These are phyloP conservation scores for Ustilago nuda DNA, from an alignment of 1,284 basidiomycete genomes.

Conservation along the genomic window DNA sequence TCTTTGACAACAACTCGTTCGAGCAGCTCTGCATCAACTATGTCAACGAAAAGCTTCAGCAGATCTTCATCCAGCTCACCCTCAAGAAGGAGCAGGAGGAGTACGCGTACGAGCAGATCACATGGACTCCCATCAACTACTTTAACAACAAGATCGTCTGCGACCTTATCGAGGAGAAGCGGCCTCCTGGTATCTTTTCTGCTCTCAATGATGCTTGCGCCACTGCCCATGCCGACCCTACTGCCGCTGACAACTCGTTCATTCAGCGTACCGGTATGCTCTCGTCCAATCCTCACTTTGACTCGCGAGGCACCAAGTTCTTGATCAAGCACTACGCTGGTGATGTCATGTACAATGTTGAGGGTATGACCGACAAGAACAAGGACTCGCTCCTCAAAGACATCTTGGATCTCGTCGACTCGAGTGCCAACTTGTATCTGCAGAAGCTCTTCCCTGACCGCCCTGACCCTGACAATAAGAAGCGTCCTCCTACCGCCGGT, in stretches of 20 bases:
- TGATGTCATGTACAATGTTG: conserved; percentile 96
- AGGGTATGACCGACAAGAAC: conserved; percentile 99
- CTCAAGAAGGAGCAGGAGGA: conserved; percentile 99
- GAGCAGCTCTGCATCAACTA: conserved; percentile 99
- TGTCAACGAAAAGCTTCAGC: conserved; percentile 97
- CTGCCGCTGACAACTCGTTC: conserved; percentile 97
- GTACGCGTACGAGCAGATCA: conserved; percentile 97
- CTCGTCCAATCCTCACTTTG: conserved; percentile 75
- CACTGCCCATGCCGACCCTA: conserved; percentile 95
- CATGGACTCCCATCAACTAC: conserved; percentile 94
- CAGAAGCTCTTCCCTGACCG: conserved; percentile 92
- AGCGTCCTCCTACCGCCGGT: conserved; percentile 95
- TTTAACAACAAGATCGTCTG: conserved; percentile 80
- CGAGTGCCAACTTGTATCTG: conserved; percentile 74
- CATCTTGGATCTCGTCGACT: conserved; percentile 86
- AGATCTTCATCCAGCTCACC: conserved; percentile 97
- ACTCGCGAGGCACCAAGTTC: conserved; percentile 74
- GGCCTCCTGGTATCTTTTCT: conserved; percentile 96
- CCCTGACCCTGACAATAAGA: conserved; percentile 96
- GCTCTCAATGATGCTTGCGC: conserved; percentile 98
- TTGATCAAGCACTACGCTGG: conserved; percentile 84
- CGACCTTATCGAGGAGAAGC: conserved; percentile 94
- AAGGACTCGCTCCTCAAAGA: conserved; percentile 97
- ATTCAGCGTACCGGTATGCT: conserved; percentile 83
- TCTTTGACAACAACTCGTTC: conserved; percentile 98